These are phyloP conservation scores for Sesbania bispinosa DNA, from an alignment of 306 rosid species.

Conservation along the genomic window DNA sequence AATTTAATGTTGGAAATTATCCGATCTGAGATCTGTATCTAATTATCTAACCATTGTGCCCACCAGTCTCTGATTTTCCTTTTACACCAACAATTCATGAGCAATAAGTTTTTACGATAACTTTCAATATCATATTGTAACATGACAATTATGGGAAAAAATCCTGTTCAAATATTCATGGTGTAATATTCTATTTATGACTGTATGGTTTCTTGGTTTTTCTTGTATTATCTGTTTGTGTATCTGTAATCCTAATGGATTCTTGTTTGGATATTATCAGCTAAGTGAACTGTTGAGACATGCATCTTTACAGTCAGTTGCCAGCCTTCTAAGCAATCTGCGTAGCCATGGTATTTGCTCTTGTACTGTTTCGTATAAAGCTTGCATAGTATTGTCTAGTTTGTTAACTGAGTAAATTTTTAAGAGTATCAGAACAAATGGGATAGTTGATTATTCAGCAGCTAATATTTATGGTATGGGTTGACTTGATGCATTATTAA, in stretches of 20 bases:
- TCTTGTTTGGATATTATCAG: slow-evolving; percentile 43
- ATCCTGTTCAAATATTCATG: neutral
- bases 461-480: neutral
- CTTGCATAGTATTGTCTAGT: neutral
- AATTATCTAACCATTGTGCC: neutral
- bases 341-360: slow-evolving; percentile 69
- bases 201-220: neutral
- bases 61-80: slow-evolving; percentile 2
- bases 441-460: neutral
- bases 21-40: neutral
- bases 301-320: slow-evolving; percentile 61
- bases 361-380: neutral
- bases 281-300: slow-evolving; percentile 71
- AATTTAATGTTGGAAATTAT: neutral
- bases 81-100: neutral
- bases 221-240: neutral
- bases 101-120: neutral
- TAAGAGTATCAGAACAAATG: neutral
- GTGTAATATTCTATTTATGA: neutral
- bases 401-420: neutral
- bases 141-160: neutral
- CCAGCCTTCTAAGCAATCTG: slow-evolving; percentile 69
- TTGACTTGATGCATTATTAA: neutral
- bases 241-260: slow-evolving; percentile 17
- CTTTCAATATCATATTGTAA: neutral